These are phyloP conservation scores for Flueggea neowawraea DNA, from an alignment of 441 rosid species.

Conservation along the genomic window DNA sequence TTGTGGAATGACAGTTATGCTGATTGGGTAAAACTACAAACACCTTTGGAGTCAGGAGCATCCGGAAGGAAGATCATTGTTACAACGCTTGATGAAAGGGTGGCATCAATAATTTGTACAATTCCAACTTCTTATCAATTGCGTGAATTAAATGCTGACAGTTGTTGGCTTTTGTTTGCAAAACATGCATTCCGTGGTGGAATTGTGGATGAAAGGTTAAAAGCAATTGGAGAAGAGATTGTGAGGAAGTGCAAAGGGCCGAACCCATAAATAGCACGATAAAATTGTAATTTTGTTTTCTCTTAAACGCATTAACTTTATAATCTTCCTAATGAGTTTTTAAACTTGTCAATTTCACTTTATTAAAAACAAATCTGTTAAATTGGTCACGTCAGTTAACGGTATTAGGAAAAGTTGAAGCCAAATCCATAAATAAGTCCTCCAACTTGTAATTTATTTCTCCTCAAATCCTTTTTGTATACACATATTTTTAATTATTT, in stretches of 20 bases:
- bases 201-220: not conserved
- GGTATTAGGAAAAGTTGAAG: no score
- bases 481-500: no score
- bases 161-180: slow-evolving; percentile 10
- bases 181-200: slow-evolving; percentile 8
- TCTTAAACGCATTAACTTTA: no score
- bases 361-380: no score
- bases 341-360: no score
- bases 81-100: slow-evolving; percentile 9
- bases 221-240: not conserved
- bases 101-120: slow-evolving; percentile 1
- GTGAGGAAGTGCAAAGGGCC: slow-evolving; percentile 5
- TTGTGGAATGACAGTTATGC: slow-evolving; percentile 11
- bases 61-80: slow-evolving; percentile 20
- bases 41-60: not conserved
- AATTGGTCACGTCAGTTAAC: no score
- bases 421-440: no score
- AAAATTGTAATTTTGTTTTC: no score
- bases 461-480: no score
- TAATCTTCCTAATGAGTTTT: no score
- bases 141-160: not conserved
- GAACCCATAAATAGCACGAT: no score
- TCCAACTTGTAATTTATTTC: no score
- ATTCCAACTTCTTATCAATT: not conserved
- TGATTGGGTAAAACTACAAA: not conserved